Evolutionary conservation across 805 yeast species (phyloP).

Genomic region (Starmerella ratchasimensis): DNA sequence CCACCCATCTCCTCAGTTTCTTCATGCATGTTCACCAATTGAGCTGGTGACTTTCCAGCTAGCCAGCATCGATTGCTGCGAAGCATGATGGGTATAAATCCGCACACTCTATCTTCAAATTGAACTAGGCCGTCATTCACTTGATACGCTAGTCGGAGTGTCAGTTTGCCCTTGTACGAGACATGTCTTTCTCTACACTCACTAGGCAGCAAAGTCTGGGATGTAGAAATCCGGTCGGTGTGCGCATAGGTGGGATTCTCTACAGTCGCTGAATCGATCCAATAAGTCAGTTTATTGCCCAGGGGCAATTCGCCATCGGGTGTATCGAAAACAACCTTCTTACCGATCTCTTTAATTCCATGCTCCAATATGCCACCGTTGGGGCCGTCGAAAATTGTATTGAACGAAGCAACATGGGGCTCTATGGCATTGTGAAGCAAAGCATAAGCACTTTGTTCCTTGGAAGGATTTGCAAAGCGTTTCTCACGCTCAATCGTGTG

Average conservation of each 20-base stretch:
- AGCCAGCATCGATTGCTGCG: constrained; percentile 84
- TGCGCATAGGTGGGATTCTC: constrained; percentile 72
- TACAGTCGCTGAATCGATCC: constrained; percentile 81
- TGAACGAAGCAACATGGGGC: constrained; percentile 93
- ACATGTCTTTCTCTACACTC: constrained; percentile 84
- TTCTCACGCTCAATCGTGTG: constrained; percentile 78
- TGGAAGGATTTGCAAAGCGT: constrained; percentile 79
- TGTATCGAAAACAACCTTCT: constrained; percentile 72
- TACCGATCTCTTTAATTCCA: constrained; percentile 81
- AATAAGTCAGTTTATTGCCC: constrained; percentile 71
- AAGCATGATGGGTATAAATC: constrained; percentile 83
- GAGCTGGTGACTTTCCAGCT: constrained; percentile 66
- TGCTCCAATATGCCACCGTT: constrained; percentile 72
- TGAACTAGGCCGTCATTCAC: constrained; percentile 80
- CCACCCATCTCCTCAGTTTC: constrained; percentile 96
- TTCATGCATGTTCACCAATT: constrained; percentile 65
- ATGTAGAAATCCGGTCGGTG: constrained; percentile 57
- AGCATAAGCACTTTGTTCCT: constrained; percentile 70
- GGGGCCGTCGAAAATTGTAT: constrained; percentile 83
- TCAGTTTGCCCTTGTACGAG: constrained; percentile 64
- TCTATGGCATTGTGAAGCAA: constrained; percentile 75
- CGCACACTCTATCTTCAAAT: constrained; percentile 74
- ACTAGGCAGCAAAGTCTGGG: constrained; percentile 68
- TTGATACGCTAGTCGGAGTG: constrained; percentile 69
- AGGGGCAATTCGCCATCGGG: constrained; percentile 43